Percentiles rank a stretch among this genome's conserved stretches.
Conservation (phyloP, 306 rosid species). For the Carpinus viminea region DNA sequence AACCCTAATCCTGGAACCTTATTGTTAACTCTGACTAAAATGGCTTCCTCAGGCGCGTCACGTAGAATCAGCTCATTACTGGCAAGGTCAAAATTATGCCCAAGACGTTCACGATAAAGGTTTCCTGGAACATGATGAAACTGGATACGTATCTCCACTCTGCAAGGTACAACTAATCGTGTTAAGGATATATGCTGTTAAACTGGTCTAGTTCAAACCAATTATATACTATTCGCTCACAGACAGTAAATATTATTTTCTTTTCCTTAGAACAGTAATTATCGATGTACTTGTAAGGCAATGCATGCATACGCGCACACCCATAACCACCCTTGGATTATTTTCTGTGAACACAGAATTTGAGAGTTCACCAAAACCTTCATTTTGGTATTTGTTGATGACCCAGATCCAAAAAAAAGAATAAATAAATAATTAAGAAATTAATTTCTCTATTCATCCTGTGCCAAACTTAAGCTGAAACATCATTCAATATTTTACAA, state of each 20-base stretch:
- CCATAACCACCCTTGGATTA: not conserved
- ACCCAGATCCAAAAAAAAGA: not conserved
- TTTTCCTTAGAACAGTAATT: not conserved
- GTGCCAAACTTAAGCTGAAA: not conserved
- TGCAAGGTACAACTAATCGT: conserved; percentile 41
- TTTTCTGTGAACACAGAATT: not conserved
- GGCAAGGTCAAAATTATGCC: conserved; percentile 60
- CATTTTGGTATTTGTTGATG: not conserved
- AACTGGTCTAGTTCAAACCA: conserved; percentile 7
- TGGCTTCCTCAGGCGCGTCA: conserved; percentile 84
- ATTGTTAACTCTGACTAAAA: conserved; percentile 80
- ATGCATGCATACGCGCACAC: not conserved
- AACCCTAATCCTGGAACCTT: conserved; percentile 92
- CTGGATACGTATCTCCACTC: conserved; percentile 92
- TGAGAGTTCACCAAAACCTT: not conserved
- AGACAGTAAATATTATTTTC: not conserved
- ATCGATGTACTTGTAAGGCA: not conserved
- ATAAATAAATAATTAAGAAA: not conserved
- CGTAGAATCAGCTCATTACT: conserved; percentile 90
- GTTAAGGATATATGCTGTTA: conserved; percentile 19
- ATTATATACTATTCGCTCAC: conserved; percentile 1
- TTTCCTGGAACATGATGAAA: conserved; percentile 82
- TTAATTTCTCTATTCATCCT: not conserved
- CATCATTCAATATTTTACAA: not conserved
- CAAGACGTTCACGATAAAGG: conserved; percentile 59